Evolutionary conservation across 768 basidiomycete genomes (phyloP), one percentile per base, ranked within the genome.

Genomic region (Phlebiopsis flavidoalba): DNA sequence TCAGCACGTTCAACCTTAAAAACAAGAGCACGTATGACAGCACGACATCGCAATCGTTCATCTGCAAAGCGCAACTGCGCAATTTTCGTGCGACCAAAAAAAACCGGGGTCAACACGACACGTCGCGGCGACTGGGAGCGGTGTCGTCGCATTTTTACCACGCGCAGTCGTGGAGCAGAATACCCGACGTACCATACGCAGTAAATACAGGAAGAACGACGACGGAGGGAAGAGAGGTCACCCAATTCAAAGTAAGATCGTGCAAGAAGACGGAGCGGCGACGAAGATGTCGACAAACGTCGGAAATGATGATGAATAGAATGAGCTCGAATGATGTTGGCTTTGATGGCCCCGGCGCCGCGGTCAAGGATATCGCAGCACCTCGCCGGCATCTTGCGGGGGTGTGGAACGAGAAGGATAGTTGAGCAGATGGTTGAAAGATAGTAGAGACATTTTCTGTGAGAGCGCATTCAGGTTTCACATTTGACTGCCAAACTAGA

Each of bases 261-360:
- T 75, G 67, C n/a, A 93, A 89, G n/a, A 87, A 76, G 5, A 85
- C 76, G 14, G n/a, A 89, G 77, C 14, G n/a, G 91, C 93, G 48
- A 92, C 75, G 52, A 79, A 65, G 55, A 90, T 87, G 71, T 98
- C 96, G 53, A 93, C 75, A 61, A 95, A 83, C 11, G 88, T 91
- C 0, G 95, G 95, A 26, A n/a, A 87, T 67, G 63, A 93, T 85
- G 63, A 83, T 88, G 81, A 95, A 95, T n/a, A 95, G 70, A 35
- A 96, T 73, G 24, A 91, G 78, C 84, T 88, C 87, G 60, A 93
- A 79, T 3, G 87, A n/a, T 84, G 64, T 83, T 87, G 73, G n/a
- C n/a, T n/a, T 95, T 95, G 70, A 96, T 91, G 0, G 92, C n/a
- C n/a, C n/a, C 91, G 26, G 88, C 87, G 3, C 93, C 91, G 58